Percentiles rank a stretch among this genome's conserved stretches.
These are phyloP conservation scores for Ceratocystis cubensis DNA, from an alignment of 2,329 filamentous ascomycete species.

Conservation along the genomic window DNA sequence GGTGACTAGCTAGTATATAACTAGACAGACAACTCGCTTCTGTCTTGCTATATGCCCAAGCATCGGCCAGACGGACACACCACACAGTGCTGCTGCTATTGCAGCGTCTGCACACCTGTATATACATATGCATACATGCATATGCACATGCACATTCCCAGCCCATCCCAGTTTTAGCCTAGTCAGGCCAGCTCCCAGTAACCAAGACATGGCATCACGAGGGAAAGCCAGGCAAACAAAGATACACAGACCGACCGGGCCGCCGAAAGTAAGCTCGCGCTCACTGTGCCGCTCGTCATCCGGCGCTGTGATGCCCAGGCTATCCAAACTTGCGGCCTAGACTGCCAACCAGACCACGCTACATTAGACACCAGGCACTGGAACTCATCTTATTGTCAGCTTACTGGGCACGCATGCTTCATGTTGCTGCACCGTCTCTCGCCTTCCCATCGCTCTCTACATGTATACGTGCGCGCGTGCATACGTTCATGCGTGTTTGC, in stretches of 20 bases:
- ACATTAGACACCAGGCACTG: neutral
- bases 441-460: neutral
- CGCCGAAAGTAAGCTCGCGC: too few relatives aligned
- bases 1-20: too few relatives aligned
- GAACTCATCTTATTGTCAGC: neutral
- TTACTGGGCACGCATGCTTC: slow-evolving; percentile 8
- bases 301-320: too few relatives aligned
- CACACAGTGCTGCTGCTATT: neutral
- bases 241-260: neutral
- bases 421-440: neutral
- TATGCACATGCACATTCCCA: slow-evolving; percentile 10
- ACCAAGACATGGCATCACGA: neutral
- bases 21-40: neutral
- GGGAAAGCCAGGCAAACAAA: neutral
- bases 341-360: neutral
- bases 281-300: too few relatives aligned
- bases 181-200: slow-evolving; percentile 2
- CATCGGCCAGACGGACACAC: neutral
- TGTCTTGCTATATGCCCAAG: neutral
- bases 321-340: too few relatives aligned
- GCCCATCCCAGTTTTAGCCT: neutral
- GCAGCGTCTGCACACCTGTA: slow-evolving; percentile 4
- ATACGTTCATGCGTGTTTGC: slow-evolving; percentile 3
- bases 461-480: neutral
- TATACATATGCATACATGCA: slow-evolving; percentile 5